Conservation (phyloP, 129 eudicot species). For the Artemisia tridentata region DNA sequence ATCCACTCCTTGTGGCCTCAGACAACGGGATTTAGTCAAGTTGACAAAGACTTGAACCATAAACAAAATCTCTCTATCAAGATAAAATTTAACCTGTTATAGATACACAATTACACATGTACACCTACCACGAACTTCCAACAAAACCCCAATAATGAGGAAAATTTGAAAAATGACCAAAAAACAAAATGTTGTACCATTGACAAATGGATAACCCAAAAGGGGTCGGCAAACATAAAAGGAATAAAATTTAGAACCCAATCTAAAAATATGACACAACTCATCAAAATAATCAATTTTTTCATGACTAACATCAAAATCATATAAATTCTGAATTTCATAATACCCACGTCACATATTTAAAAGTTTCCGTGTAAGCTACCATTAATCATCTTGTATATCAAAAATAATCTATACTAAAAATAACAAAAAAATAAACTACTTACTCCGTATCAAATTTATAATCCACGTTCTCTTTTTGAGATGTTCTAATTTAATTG, state of each 20-base stretch:
- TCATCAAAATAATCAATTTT: neutral
- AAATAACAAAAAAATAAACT: constrained; percentile 9
- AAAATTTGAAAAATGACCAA: constrained; percentile 2
- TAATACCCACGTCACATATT: constrained; percentile 35
- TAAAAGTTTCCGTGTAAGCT: constrained; percentile 30
- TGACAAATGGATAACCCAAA: constrained; percentile 17
- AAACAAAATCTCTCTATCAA: neutral
- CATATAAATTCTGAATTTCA: constrained; percentile 25
- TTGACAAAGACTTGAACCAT: no score
- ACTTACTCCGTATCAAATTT: no score
- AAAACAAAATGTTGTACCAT: neutral
- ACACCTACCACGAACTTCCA: constrained; percentile 15
- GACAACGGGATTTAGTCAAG: no score
- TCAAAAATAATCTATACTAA: constrained; percentile 1
- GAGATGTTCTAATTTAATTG: no score
- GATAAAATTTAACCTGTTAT: neutral
- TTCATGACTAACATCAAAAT: neutral
- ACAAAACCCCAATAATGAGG: constrained; percentile 9
- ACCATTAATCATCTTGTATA: constrained; percentile 19
- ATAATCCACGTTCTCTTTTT: no score
- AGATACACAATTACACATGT: neutral
- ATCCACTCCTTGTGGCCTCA: no score
- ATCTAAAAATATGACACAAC: constrained; percentile 21
- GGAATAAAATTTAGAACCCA: constrained; percentile 12
- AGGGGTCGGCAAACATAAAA: constrained; percentile 26